Conservation (phyloP, 2,329 filamentous ascomycete genomes). For the Tolypocladium tundrense region DNA sequence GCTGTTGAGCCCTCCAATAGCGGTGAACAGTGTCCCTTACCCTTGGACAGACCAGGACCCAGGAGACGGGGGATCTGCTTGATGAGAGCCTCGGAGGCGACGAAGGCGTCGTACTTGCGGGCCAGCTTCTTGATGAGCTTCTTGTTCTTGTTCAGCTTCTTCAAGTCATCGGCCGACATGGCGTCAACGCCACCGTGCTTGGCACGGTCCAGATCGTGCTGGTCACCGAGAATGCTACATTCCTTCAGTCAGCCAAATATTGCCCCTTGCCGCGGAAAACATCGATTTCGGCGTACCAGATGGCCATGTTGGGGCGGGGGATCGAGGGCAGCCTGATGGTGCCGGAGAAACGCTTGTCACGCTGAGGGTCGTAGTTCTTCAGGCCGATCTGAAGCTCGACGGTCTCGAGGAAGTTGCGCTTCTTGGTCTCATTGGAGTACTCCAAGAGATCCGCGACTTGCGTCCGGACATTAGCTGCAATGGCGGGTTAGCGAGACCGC, state of each 20-base stretch:
- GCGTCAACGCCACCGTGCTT: constrained; percentile 98
- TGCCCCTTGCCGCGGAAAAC: constrained; percentile 13
- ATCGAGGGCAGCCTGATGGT: constrained; percentile 91
- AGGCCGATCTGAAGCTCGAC: constrained; percentile 88
- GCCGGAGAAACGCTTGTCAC: constrained; percentile 99
- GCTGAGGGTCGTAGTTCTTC: constrained; percentile 98
- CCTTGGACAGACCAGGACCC: constrained; percentile 96
- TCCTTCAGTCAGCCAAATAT: constrained; percentile 10
- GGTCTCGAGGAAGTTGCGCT: constrained; percentile 95
- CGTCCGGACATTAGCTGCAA: constrained; percentile 75
- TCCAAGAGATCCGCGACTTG: constrained; percentile 91
- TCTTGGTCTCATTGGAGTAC: constrained; percentile 91
- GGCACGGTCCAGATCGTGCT: constrained; percentile 98
- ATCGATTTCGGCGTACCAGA: constrained; percentile 41
- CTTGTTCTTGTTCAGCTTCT: constrained; percentile 99
- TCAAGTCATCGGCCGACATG: constrained; percentile 97
- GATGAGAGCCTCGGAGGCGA: constrained; percentile 94
- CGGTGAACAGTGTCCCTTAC: constrained; percentile 38
- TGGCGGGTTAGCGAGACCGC: constrained; percentile 17
- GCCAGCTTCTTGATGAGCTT: constrained; percentile 99
- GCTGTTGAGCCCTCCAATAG: background rate
- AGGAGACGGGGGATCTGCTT: constrained; percentile 99
- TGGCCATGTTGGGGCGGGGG: constrained; percentile 81
- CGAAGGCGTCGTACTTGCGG: constrained; percentile 99
- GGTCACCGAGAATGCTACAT: constrained; percentile 50